Conservation (phyloP, 1,284 basidiomycete species). For the Malassezia obtusa region DNA sequence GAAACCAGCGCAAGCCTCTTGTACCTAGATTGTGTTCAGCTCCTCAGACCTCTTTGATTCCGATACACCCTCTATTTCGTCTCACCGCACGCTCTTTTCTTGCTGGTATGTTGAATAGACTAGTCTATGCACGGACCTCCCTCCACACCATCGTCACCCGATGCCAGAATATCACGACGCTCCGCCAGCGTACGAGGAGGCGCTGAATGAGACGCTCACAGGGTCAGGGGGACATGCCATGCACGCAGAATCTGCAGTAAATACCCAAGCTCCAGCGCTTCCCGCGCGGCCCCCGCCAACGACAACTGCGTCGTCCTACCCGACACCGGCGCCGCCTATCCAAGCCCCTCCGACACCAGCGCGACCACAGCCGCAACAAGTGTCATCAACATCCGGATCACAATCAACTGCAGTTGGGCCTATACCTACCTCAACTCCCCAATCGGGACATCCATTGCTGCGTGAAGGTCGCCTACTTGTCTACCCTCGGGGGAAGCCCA, state of each 20-base stretch:
- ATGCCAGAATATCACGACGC: neutral
- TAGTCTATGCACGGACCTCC: neutral
- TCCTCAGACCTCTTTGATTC: no score
- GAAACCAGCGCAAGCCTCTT: no score
- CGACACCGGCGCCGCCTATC: no score
- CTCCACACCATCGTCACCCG: neutral
- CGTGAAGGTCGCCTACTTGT: constrained; percentile 13
- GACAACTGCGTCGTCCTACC: no score
- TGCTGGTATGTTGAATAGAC: neutral
- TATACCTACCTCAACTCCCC: neutral
- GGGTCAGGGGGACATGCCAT: no score
- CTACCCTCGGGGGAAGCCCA: constrained; percentile 5
- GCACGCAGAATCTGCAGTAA: no score
- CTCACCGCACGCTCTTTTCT: no score
- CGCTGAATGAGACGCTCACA: neutral
- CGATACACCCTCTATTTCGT: no score
- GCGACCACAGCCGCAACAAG: neutral
- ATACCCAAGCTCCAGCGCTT: no score
- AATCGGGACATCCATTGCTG: constrained; percentile 11
- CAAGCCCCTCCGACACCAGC: neutral
- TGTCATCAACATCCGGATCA: neutral
- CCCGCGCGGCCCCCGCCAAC: no score
- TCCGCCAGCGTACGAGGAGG: constrained; percentile 13
- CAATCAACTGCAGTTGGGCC: neutral
- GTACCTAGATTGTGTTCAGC: no score